Conservation (phyloP, 2,329 filamentous ascomycete genomes). For the Magnaporthiopsis incrustans region DNA sequence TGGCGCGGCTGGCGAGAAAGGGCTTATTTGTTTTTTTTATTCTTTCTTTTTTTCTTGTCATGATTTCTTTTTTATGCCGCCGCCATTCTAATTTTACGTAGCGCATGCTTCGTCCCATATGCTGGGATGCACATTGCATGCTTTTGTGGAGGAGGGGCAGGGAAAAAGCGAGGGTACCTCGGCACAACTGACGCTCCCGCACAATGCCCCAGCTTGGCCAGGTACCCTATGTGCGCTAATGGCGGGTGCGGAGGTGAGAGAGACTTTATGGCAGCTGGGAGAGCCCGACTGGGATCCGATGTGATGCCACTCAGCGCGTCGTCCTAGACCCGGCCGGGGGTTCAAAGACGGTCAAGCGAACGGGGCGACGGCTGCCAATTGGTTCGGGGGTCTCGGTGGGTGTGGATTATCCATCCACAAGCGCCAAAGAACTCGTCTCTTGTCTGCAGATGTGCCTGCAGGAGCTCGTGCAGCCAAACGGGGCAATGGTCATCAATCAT, state of each 20-base stretch:
- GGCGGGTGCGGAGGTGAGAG: not conserved
- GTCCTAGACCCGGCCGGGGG: not conserved
- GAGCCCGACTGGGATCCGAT: not conserved
- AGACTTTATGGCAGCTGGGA: not conserved
- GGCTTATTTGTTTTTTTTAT: not conserved
- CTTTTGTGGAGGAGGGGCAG: not conserved
- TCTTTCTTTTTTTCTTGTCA: not conserved
- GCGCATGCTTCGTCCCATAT: not conserved
- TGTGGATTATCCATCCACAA: not conserved
- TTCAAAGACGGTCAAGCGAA: not conserved
- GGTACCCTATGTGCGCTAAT: not conserved
- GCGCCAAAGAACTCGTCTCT: not conserved
- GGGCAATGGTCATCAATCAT: not conserved
- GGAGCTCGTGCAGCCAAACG: not conserved
- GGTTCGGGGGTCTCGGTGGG: not conserved
- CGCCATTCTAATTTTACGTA: not conserved
- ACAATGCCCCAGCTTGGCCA: not conserved
- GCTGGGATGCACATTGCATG: not conserved
- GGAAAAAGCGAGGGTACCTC: not conserved
- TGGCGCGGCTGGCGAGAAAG: no score
- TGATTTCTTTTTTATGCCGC: not conserved
- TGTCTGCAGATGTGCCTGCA: conserved; percentile 2
- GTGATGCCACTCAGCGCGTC: conserved; percentile 1
- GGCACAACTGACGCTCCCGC: not conserved
- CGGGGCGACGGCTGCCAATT: not conserved